Evolutionary conservation across 1,284 basidiomycete genomes (phyloP), one percentile per base, ranked within the genome.

Genomic region (Volvariella volvacea): DNA sequence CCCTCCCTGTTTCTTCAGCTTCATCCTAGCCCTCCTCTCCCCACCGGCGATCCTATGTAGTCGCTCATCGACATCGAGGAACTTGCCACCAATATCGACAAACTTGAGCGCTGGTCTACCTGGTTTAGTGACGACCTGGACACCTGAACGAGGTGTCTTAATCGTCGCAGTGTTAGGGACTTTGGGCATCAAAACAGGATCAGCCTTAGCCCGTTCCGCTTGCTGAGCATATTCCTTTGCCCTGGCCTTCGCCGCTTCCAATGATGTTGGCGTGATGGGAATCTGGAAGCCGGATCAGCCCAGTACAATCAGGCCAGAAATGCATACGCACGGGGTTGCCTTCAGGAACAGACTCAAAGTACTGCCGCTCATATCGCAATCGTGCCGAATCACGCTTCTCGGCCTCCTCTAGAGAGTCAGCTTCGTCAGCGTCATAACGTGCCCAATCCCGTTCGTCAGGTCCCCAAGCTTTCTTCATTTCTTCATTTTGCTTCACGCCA

Each of bases 271-370:
- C 36, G 85, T 64, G 37, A 80, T 60, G 8, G 80, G 76, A 55
- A 79, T 73, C 84, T 85, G 47, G 25, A 17, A 14, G 42, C 20
- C 15, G 36, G 39, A 16, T 34, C 22, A 40, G 38, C 20, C 16
- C 16, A 3, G 40, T 4, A 31, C 16, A 17, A 36, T 14, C 37
- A 40, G 12, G 22, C 38, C 15, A 42, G 6, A 21, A 33, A 40
- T 25, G n/a, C 9, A 2, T 17, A 66, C 78, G 36, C 55, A 85
- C 85, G 59, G 74, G 61, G 50, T 72, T 68, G 49, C 73, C 74
- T 52, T 88, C 85, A 10, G 69, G 68, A 22, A 80, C 71, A 38
- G 80, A 76, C 58, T 88, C 85, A 83, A 84, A 88, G 60, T 83
- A 87, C 42, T 78, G 63, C 30, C 80, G 73, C 52, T 83, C 76